Base-by-base conservation (phyloP, 2,329 filamentous ascomycete species). In the Tolypocladium album region DNA sequence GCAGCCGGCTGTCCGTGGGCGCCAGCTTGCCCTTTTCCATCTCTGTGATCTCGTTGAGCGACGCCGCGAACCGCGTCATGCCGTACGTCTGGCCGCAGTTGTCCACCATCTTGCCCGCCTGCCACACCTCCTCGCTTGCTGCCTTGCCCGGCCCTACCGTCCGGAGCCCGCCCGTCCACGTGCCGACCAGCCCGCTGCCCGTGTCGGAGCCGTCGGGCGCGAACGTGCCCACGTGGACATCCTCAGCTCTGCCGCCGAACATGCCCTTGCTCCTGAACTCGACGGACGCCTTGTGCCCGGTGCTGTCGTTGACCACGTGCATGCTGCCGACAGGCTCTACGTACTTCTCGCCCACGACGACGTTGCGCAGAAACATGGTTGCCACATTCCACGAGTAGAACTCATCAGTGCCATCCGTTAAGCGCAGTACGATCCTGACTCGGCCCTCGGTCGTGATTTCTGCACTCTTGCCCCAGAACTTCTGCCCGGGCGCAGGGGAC, bases 311-410 rank as follows among this genome's bases (percentile, higher is more conserved):
- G 64, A 84, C 77, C 40, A 99, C 84, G 31, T 87, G 86, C 90
- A 97, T 94, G 52, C 84, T 90, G 55, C 92, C 92, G 0, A 95
- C 90, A 0, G 94, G 94, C 75, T 99, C 94, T 15, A 97, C 86
- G 70, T 99, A 99, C 75, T 97, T 99, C 74, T 99, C 94, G 45
- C 94, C 94, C 67, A 96, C 93, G 59, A 99, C 95, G 58, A 99
- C 91, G 71, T 99, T 99, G 56, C 94, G 86, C 59, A 99, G 76
- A 75, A 97, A 97, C 65, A 89, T 90, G 5, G 91, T 96, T 1
- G 93, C 91, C 22, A 90, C 82, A 55, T 83, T 88, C 91, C 92
- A 99, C 66, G 87, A 92, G 76, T 93, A 99, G 62, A 86, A 82
- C 71, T 97, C 93, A 59, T 90, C 89, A 1, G 79, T 83, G 2